Evolutionary conservation across 2,329 filamentous ascomycete genomes (phyloP).

Genomic region (Aspergillus niger): DNA sequence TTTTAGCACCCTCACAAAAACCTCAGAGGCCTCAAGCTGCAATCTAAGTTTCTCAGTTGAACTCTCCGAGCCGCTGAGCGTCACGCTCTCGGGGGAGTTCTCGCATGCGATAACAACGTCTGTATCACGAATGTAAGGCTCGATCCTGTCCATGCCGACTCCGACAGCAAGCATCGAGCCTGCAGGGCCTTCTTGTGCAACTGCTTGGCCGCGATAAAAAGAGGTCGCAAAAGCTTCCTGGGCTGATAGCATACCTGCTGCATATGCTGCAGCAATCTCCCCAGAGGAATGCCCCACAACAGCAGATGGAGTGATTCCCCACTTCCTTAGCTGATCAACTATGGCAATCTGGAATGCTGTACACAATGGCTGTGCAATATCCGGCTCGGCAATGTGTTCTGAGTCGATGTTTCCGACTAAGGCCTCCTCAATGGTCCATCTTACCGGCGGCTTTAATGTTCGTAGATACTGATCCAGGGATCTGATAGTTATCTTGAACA

Average conservation of each 20-base stretch:
- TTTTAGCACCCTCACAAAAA: not conserved
- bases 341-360: conserved; percentile 39
- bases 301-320: conserved; percentile 25
- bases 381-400: conserved; percentile 24
- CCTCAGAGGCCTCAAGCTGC: not conserved
- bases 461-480: conserved; percentile 18
- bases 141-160: not conserved
- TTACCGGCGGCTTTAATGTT: not conserved
- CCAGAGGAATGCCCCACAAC: conserved; percentile 40
- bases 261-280: conserved; percentile 42
- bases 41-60: not conserved
- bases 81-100: not conserved
- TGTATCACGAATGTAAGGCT: not conserved
- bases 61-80: not conserved
- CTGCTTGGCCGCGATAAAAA: not conserved
- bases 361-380: conserved; percentile 33
- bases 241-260: conserved; percentile 17
- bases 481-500: conserved; percentile 22
- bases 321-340: conserved; percentile 28
- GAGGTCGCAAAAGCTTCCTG: not conserved
- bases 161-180: not conserved
- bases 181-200: not conserved
- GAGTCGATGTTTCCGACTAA: not conserved
- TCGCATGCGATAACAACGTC: not conserved
- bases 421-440: not conserved